Evolutionary conservation across 2,329 filamentous ascomycete species (phyloP).

Genomic region (Myrmaecium sp.): DNA sequence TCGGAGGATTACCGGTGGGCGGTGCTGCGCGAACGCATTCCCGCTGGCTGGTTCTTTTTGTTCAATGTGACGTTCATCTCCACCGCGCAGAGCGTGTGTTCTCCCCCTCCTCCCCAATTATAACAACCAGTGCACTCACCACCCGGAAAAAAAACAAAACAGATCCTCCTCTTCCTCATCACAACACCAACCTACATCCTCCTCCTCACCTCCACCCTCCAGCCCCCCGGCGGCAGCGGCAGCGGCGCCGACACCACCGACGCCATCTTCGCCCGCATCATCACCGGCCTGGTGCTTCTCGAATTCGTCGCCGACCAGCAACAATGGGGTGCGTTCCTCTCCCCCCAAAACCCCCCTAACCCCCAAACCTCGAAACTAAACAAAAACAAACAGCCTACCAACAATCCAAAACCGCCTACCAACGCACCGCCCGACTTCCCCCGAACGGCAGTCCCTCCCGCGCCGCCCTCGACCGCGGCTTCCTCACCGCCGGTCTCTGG

Average conservation of each 20-base stretch:
- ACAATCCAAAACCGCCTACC: constrained; percentile 60
- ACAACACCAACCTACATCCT: constrained; percentile 73
- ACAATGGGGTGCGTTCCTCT: constrained; percentile 54
- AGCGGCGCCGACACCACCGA: constrained; percentile 35
- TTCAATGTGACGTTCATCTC: constrained; percentile 88
- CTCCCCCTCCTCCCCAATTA: not conserved
- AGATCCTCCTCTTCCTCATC: constrained; percentile 63
- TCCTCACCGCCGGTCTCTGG: constrained; percentile 72
- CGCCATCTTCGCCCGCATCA: constrained; percentile 34
- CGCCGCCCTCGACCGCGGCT: constrained; percentile 76
- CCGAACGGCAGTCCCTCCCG: constrained; percentile 40
- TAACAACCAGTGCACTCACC: constrained; percentile 4
- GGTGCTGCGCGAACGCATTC: constrained; percentile 51
- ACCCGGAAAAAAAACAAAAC: too few relatives aligned
- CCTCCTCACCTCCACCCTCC: constrained; percentile 51
- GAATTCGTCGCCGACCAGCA: constrained; percentile 79
- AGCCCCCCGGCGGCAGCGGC: too few relatives aligned
- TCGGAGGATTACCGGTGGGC: constrained; percentile 93
- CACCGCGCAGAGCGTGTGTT: constrained; percentile 45
- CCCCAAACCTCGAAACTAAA: not conserved
- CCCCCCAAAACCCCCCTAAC: not conserved
- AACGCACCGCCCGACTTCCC: constrained; percentile 53
- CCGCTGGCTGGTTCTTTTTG: constrained; percentile 53
- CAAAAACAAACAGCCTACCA: constrained; percentile 46
- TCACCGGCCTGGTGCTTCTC: constrained; percentile 42